Evolutionary conservation across 2,329 filamentous ascomycete species (phyloP), one percentile per base, ranked within the genome.

Genomic region (Aspergillaceae sp.): DNA sequence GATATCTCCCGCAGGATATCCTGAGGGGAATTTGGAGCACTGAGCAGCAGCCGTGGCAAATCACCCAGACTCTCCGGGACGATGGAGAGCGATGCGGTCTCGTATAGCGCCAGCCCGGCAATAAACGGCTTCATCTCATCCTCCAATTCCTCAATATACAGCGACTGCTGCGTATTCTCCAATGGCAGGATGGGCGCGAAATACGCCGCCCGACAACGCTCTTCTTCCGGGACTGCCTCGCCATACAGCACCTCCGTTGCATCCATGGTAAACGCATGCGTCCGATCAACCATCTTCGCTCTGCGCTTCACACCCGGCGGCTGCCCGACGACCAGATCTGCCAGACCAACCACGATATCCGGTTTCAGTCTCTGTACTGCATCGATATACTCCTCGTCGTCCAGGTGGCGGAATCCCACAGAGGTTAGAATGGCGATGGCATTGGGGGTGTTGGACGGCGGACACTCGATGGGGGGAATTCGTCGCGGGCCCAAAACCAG

Each of bases 211-310:
- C 53, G 56, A 3, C 54, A 57, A 19, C 49, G 58, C 5, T 58
- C 56, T 48, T 59, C 48, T 4, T 48, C 49, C 7, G 59, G 53
- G 19, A 66, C 62, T 2, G 63, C 42, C 2, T 61, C 48, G 7
- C 63, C 66, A 45, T 68, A 62, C 11, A 71, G 63, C 29, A 68
- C 62, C 10, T 69, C 67, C 33, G 89, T 72, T 43, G 88, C 80
- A 51, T 85, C 78, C 27, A 80, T 77, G 11, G 91, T 73, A 87
- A 89, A 97, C 34, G 79, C 77, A 61, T 92, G 85, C 1, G 87
- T 95, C 47, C 91, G 77, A 59, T 92, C 88, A 27, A 82, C 83
- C 82, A 95, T 96, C 59, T 87, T 89, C 33, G 81, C 74, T 41
- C 85, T 79, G 40, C 90, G 78, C 67, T 94, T 95, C 7, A 76